Percentiles rank a stretch among this genome's conserved stretches.
Conservation (phyloP, 1,139 yeast species). For the Sugiyamaella sp. region DNA sequence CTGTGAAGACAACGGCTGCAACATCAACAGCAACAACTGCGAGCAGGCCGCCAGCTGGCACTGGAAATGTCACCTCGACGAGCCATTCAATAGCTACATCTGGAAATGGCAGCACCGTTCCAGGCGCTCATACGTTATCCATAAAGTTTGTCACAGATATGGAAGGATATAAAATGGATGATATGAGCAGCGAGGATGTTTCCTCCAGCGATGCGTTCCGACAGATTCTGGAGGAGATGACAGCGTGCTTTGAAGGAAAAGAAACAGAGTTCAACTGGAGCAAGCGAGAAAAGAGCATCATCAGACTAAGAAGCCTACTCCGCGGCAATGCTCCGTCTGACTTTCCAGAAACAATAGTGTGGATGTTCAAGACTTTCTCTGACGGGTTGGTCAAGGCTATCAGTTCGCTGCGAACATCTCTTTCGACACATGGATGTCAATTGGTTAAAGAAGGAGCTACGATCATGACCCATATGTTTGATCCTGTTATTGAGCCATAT, state of each 20-base stretch:
- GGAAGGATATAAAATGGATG: constrained; percentile 41
- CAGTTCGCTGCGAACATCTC: constrained; percentile 78
- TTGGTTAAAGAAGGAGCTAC: constrained; percentile 73
- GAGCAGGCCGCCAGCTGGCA: background rate
- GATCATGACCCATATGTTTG: constrained; percentile 54
- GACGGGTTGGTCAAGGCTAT: constrained; percentile 73
- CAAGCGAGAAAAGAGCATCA: constrained; percentile 63
- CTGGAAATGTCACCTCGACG: background rate
- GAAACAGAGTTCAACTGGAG: constrained; percentile 93
- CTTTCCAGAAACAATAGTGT: constrained; percentile 50
- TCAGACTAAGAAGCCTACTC: constrained; percentile 59
- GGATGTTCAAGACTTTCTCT: constrained; percentile 49
- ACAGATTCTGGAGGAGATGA: constrained; percentile 45
- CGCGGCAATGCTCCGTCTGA: constrained; percentile 57
- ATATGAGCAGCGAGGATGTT: constrained; percentile 36
- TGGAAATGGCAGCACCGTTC: background rate
- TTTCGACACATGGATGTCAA: constrained; percentile 76
- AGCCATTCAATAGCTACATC: background rate
- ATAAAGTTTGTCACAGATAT: constrained; percentile 32
- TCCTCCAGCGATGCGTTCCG: constrained; percentile 43
- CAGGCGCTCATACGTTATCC: constrained; percentile 23
- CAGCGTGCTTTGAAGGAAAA: constrained; percentile 61
- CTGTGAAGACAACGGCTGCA: background rate
- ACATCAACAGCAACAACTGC: background rate
- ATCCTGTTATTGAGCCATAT: constrained; percentile 63